These are phyloP conservation scores for Coccomyxa sp. DNA, from an alignment of 139 green algal species.

Conservation along the genomic window DNA sequence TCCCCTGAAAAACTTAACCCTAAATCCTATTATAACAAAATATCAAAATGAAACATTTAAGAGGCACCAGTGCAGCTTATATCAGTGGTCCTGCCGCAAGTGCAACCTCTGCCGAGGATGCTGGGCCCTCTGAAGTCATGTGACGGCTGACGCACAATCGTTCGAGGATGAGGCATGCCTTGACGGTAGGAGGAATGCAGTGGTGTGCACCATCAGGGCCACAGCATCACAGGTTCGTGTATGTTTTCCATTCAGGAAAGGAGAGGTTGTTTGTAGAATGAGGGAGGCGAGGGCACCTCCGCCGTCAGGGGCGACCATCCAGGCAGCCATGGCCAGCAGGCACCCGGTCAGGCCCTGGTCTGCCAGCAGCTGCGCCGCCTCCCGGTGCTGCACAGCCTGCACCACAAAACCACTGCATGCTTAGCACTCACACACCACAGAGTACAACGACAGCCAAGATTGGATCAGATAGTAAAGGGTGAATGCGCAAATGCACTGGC, in stretches of 20 bases:
- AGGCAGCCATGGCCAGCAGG: slow-evolving; percentile 14
- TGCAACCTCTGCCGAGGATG: too few relatives aligned
- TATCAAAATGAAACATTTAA: too few relatives aligned
- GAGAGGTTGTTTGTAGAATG: background rate
- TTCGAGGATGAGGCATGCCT: background rate
- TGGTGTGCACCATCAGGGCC: background rate
- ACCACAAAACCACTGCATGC: background rate
- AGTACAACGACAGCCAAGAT: too few relatives aligned
- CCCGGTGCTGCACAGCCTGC: slow-evolving; percentile 5
- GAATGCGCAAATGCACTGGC: too few relatives aligned
- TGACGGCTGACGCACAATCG: background rate
- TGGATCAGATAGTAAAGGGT: too few relatives aligned
- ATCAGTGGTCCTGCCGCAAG: too few relatives aligned
- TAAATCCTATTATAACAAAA: too few relatives aligned
- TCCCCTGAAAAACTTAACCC: too few relatives aligned
- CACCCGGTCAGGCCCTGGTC: slow-evolving; percentile 21
- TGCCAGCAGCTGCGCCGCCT: slow-evolving; percentile 22
- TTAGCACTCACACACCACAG: background rate
- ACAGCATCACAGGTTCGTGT: background rate
- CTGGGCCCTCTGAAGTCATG: background rate
- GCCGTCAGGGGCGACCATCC: slow-evolving; percentile 17
- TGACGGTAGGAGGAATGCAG: background rate
- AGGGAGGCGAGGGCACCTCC: background rate
- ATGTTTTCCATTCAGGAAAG: background rate
- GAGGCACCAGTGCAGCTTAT: background rate